Conservation (phyloP, 805 yeast species). For the Teunomyces cretensis region DNA sequence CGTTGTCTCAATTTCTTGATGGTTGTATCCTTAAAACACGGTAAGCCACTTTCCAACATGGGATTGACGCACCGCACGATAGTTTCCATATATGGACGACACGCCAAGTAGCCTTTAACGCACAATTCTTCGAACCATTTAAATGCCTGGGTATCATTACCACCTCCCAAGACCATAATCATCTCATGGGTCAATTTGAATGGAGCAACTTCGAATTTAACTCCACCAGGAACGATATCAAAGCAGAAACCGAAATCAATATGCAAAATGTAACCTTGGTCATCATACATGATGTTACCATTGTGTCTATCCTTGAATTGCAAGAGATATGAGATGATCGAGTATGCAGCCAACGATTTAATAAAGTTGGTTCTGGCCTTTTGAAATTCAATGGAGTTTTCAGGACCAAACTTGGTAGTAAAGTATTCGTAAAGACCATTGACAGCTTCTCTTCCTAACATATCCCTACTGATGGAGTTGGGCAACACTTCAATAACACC, state of each 20-base stretch:
- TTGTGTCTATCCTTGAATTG: constrained; percentile 98
- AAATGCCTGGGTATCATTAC: constrained; percentile 78
- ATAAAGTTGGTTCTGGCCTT: constrained; percentile 89
- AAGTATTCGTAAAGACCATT: constrained; percentile 94
- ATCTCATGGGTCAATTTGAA: constrained; percentile 94
- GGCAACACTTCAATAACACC: constrained; percentile 98
- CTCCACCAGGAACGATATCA: constrained; percentile 99
- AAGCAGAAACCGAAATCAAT: constrained; percentile 98
- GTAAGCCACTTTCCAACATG: constrained; percentile 93
- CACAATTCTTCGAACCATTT: constrained; percentile 94
- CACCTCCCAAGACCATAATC: constrained; percentile 96
- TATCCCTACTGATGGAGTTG: constrained; percentile 91
- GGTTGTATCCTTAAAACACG: constrained; percentile 90
- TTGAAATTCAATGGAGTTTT: constrained; percentile 84
- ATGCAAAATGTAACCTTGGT: constrained; percentile 90
- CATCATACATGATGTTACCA: constrained; percentile 96
- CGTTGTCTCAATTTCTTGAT: constrained; percentile 74
- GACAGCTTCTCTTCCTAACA: constrained; percentile 98
- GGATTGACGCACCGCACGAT: constrained; percentile 84
- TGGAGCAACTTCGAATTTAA: constrained; percentile 96
- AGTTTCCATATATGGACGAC: constrained; percentile 83
- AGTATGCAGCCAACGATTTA: constrained; percentile 91
- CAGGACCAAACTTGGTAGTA: constrained; percentile 92
- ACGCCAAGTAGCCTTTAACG: constrained; percentile 85
- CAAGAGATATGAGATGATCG: constrained; percentile 82